Evolutionary conservation across 495 filamentous ascomycete species (phyloP).

Genomic region (Cercophora samala): DNA sequence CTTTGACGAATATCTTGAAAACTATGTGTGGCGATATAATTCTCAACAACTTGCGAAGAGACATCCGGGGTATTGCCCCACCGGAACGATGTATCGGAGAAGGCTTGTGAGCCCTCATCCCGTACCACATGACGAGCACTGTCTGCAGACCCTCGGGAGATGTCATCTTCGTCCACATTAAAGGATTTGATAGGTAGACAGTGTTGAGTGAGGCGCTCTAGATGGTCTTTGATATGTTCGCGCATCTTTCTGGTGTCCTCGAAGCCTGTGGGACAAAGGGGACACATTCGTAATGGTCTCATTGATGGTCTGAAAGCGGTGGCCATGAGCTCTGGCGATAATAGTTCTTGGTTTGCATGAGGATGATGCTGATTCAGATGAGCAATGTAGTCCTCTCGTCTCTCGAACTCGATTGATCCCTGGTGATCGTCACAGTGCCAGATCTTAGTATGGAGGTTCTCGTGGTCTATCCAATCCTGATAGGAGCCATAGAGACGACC

Average conservation of each 20-base stretch:
- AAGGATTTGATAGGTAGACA: not conserved
- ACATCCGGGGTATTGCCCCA: not conserved
- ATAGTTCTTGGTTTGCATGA: not conserved
- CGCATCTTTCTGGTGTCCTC: not conserved
- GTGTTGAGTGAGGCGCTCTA: not conserved
- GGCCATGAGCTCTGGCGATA: constrained; percentile 2
- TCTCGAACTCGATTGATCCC: not conserved
- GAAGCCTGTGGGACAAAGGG: not conserved
- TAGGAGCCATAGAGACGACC: constrained; percentile 27
- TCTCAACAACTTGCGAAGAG: not conserved
- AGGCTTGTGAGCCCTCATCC: not conserved
- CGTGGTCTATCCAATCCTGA: constrained; percentile 34
- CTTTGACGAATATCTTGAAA: not conserved
- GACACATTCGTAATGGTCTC: not conserved
- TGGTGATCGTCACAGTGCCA: not conserved
- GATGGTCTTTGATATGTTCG: not conserved
- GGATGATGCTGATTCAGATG: not conserved
- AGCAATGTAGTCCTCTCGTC: not conserved
- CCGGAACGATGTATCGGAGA: not conserved
- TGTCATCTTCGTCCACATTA: not conserved
- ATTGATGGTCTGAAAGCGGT: not conserved
- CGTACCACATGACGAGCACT: not conserved
- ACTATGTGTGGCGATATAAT: not conserved
- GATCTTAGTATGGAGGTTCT: constrained; percentile 15
- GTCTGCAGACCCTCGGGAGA: too few relatives aligned